phyloP scores from a whole-genome alignment of 345 rosid species.

The Corymbia maculata region DNA sequence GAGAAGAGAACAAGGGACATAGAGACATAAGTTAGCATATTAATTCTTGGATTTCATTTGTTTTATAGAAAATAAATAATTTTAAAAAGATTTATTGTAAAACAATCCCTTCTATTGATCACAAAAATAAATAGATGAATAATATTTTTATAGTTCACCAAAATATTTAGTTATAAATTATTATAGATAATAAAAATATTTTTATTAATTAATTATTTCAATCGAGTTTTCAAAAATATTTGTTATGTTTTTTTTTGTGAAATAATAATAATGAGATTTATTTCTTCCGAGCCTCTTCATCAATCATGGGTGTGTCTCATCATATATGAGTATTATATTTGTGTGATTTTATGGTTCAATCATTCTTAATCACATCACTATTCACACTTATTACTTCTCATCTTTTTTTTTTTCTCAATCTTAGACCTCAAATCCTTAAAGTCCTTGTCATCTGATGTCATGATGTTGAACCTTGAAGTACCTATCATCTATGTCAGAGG shows the following conservation, averaged over 20 bases:
- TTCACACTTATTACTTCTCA: background rate
- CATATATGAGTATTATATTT: background rate
- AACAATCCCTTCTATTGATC: rapidly evolving
- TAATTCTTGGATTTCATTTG: background rate
- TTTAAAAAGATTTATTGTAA: rapidly evolving
- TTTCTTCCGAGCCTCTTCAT: background rate
- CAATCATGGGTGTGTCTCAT: background rate
- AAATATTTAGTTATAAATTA: background rate
- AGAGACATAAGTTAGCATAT: background rate
- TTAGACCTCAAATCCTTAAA: background rate
- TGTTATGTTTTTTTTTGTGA: background rate
- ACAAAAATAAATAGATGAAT: background rate
- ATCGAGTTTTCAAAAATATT: background rate
- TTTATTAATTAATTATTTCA: background rate
- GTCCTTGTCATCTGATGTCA: background rate
- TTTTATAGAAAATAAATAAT: background rate
- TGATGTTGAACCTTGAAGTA: background rate
- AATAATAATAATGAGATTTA: background rate
- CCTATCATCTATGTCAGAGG: background rate
- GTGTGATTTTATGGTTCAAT: background rate
- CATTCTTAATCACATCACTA: background rate
- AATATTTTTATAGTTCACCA: rapidly evolving
- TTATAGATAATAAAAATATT: background rate
- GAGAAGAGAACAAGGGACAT: background rate
- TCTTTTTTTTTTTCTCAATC: background rate